Evolutionary conservation across 108 stramenopile genomes (phyloP).

Genomic region (Stephanodiscus triporus): DNA sequence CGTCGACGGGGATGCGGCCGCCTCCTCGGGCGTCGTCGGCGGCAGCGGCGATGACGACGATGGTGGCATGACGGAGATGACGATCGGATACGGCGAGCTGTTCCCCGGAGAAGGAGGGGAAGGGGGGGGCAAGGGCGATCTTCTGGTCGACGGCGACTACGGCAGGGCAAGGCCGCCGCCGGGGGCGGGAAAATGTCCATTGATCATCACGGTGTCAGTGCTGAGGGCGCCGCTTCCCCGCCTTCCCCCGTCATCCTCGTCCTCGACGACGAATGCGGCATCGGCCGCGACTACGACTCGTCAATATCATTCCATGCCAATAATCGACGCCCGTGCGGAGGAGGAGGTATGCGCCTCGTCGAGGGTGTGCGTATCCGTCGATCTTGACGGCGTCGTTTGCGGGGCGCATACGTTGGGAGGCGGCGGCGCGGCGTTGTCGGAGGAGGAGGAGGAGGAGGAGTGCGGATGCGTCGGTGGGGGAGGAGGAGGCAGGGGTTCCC

Average conservation of each 20-base stretch:
- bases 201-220: conserved; percentile 62
- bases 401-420: conserved; percentile 55
- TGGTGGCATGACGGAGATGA: too few relatives aligned
- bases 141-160: conserved; percentile 61
- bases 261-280: too few relatives aligned
- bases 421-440: conserved; percentile 21
- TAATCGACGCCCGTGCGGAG: conserved; percentile 69
- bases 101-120: neutral
- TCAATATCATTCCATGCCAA: conserved; percentile 28
- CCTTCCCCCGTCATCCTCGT: neutral
- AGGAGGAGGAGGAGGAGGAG: conserved; percentile 24
- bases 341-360: conserved; percentile 35
- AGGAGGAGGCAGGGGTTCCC: conserved; percentile 17
- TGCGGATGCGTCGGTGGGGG: neutral
- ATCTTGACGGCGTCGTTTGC: conserved; percentile 54
- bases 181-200: conserved; percentile 57
- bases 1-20: too few relatives aligned
- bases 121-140: conserved; percentile 36
- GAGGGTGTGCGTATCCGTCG: conserved; percentile 61
- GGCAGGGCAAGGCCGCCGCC: conserved; percentile 47
- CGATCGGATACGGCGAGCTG: too few relatives aligned
- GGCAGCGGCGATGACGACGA: neutral
- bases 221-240: conserved; percentile 28
- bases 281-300: neutral
- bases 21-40: too few relatives aligned